These are phyloP conservation scores for Ormosia emarginata DNA, from an alignment of 306 rosid species.

Conservation along the genomic window DNA sequence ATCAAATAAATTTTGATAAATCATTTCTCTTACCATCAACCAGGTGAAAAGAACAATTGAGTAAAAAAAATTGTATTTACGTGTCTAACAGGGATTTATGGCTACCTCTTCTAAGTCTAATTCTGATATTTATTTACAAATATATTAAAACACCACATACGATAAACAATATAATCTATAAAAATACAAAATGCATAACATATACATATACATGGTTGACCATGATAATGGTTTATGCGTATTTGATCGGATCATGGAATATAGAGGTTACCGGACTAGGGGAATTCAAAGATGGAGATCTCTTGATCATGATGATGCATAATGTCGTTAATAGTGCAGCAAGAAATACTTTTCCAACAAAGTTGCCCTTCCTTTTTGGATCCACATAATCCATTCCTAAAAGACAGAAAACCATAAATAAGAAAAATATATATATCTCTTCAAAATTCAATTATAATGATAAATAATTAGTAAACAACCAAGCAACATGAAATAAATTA, in stretches of 20 bases:
- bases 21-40: background rate
- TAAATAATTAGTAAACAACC: background rate
- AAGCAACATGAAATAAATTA: slow-evolving; percentile 1
- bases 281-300: slow-evolving; percentile 68
- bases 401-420: slow-evolving; percentile 15
- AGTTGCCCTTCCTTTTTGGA: slow-evolving; percentile 70
- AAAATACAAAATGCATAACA: background rate
- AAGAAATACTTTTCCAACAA: slow-evolving; percentile 70
- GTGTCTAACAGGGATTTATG: background rate
- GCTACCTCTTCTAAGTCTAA: background rate
- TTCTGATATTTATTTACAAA: background rate
- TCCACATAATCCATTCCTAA: slow-evolving; percentile 85
- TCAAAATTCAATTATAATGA: background rate
- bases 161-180: background rate
- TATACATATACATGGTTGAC: background rate
- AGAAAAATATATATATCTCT: background rate
- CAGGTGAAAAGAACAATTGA: background rate
- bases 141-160: background rate
- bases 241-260: background rate
- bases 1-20: background rate
- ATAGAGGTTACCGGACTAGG: slow-evolving; percentile 62
- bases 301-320: slow-evolving; percentile 81
- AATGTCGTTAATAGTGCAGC: slow-evolving; percentile 71
- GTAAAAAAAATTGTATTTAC: background rate
- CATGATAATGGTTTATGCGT: background rate